These are phyloP conservation scores for Trametes hirsuta DNA, from an alignment of 1,284 basidiomycete species.

Conservation along the genomic window DNA sequence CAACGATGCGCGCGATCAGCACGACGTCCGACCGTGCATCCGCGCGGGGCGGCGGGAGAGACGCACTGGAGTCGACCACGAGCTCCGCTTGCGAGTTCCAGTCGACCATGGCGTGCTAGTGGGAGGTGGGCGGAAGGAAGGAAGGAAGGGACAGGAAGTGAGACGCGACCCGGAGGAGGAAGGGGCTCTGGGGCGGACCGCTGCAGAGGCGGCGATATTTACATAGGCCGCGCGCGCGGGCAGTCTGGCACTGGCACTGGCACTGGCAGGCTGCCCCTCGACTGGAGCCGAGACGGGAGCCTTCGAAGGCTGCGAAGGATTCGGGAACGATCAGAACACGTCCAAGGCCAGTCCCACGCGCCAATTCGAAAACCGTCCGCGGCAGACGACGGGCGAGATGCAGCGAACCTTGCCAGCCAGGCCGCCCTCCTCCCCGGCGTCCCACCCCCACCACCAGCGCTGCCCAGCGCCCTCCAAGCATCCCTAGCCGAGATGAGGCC, in stretches of 20 bases:
- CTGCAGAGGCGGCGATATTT: slow-evolving; percentile 6
- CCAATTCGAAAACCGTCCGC: background rate
- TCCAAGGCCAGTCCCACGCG: background rate
- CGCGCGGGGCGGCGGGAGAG: background rate
- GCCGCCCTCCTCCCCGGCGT: background rate
- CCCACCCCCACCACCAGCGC: background rate
- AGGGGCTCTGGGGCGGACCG: slow-evolving; percentile 1
- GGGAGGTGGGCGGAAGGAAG: slow-evolving; percentile 8
- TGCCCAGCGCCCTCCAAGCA: background rate
- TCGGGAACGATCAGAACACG: slow-evolving; percentile 6
- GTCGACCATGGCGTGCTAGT: slow-evolving; percentile 27
- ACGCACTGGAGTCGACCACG: slow-evolving; percentile 51
- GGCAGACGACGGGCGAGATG: background rate
- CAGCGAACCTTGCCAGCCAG: slow-evolving; percentile 5
- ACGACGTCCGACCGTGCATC: slow-evolving; percentile 3
- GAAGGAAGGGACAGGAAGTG: slow-evolving; percentile 15
- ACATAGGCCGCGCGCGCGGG: background rate
- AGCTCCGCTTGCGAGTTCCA: slow-evolving; percentile 57
- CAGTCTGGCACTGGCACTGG: background rate
- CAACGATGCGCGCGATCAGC: slow-evolving; percentile 7
- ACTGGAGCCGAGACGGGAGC: slow-evolving; percentile 1
- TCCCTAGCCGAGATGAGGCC: background rate
- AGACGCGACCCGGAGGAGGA: slow-evolving; percentile 16
- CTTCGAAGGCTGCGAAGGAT: background rate
- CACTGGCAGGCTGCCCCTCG: background rate